A percentile compares a stretch with the other conserved stretches of the same genome.
Evolutionary conservation across 768 basidiomycete species (phyloP).

Genomic region (Hygrocybe punicea): DNA sequence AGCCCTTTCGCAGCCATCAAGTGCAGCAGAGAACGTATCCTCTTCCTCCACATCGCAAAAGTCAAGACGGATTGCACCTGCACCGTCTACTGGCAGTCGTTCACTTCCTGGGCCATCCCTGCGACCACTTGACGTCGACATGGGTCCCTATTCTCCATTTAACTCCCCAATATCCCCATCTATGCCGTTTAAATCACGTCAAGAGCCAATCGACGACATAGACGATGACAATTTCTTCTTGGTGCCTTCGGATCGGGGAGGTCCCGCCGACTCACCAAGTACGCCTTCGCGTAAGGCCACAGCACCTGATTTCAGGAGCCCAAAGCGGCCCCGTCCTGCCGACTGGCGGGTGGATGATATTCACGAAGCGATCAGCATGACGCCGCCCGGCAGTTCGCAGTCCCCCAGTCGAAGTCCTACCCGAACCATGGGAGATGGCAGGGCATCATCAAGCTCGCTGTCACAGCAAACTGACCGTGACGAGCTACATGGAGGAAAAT

Average conservation of each 20-base stretch:
- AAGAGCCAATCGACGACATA: background rate
- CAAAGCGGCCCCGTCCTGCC: background rate
- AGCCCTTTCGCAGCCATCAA: background rate
- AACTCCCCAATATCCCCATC: background rate
- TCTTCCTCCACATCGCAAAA: background rate
- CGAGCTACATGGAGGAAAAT: no score
- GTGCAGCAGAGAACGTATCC: background rate
- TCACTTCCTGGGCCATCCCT: background rate
- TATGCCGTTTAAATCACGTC: background rate
- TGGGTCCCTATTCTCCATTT: background rate
- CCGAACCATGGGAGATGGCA: background rate
- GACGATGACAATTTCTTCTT: background rate
- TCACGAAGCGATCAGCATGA: background rate
- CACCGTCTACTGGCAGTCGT: no score
- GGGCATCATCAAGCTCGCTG: no score
- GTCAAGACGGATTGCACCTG: no score
- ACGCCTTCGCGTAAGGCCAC: background rate
- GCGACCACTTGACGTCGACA: background rate
- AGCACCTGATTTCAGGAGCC: background rate
- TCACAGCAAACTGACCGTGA: no score
- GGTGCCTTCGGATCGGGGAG: background rate
- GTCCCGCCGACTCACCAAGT: background rate
- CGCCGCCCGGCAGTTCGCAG: background rate
- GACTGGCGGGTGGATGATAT: background rate
- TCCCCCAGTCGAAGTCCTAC: background rate